A percentile compares a stretch with the other conserved stretches of the same genome.
These are phyloP conservation scores for Fusarium ambrosium DNA, from an alignment of 2,329 filamentous ascomycete genomes.

Conservation along the genomic window DNA sequence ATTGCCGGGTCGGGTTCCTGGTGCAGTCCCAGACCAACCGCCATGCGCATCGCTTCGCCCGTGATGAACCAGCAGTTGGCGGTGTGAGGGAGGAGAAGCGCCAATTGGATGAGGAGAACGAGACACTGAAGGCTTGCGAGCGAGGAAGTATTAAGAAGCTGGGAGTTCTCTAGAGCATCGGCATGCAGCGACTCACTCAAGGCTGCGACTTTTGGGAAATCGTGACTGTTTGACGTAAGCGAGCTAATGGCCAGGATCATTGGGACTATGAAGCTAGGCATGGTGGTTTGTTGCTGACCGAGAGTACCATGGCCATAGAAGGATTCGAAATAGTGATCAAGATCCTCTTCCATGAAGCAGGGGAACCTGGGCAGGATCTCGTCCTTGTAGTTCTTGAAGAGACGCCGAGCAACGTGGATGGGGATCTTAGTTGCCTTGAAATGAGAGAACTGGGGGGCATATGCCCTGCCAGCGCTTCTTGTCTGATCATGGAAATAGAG, in stretches of 20 bases:
- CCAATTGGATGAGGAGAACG: conserved; percentile 37
- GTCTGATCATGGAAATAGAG: not conserved
- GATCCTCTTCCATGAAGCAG: not conserved
- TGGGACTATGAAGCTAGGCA: not conserved
- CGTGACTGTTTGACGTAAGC: not conserved
- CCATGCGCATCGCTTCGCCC: conserved; percentile 43
- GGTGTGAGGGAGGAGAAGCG: conserved; percentile 34
- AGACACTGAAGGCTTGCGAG: not conserved
- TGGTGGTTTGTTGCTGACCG: not conserved
- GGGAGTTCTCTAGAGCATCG: not conserved
- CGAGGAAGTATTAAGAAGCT: not conserved
- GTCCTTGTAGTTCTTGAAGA: not conserved
- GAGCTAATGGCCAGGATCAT: not conserved
- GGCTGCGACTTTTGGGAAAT: not conserved
- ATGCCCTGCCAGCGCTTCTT: not conserved
- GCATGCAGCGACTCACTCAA: not conserved
- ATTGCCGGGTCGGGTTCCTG: conserved; percentile 26
- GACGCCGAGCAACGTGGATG: not conserved
- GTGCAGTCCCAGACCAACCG: conserved; percentile 39
- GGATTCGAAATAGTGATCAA: not conserved
- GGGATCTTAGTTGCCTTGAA: not conserved
- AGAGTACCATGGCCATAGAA: not conserved
- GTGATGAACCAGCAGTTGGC: conserved; percentile 39
- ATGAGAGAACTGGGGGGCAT: not conserved
- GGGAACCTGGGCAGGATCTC: not conserved